Evolutionary conservation across 257 asterid species (phyloP).

Genomic region (Gynochthodes officinalis): DNA sequence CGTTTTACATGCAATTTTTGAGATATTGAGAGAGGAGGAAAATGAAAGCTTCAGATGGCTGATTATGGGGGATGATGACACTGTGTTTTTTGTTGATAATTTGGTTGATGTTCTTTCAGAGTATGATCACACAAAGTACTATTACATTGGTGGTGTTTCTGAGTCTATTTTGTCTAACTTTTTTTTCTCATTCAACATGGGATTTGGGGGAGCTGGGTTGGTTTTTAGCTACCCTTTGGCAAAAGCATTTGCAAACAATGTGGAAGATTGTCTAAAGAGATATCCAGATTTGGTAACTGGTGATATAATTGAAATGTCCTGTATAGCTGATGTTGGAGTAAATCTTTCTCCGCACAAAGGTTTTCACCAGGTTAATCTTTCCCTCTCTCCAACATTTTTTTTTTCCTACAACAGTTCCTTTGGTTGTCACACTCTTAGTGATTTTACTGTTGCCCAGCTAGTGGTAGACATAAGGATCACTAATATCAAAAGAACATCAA

Average conservation of each 20-base stretch:
- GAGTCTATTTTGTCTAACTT: conserved; percentile 51
- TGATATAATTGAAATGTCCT: conserved; percentile 52
- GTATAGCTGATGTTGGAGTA: conserved; percentile 64
- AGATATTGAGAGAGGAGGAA: conserved; percentile 35
- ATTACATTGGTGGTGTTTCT: conserved; percentile 55
- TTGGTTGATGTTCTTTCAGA: conserved; percentile 41
- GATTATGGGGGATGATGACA: conserved; percentile 75
- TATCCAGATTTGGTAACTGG: conserved; percentile 38
- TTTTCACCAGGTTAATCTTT: conserved; percentile 49
- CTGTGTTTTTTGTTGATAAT: conserved; percentile 59
- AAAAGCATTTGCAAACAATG: conserved; percentile 37
- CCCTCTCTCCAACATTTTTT: neutral
- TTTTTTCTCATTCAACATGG: conserved; percentile 54
- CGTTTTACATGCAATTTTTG: conserved; percentile 60
- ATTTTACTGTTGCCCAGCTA: no score
- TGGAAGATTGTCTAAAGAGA: conserved; percentile 48
- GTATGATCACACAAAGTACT: conserved; percentile 52
- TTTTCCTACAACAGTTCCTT: no score
- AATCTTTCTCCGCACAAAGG: conserved; percentile 52
- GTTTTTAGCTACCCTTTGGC: conserved; percentile 61
- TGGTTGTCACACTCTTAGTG: no score
- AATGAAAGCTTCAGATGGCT: conserved; percentile 50
- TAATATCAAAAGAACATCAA: no score
- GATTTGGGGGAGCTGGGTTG: conserved; percentile 74
- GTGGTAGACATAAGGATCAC: no score